These are phyloP conservation scores for Spergularia bocconei DNA, from an alignment of 148 eudicot genomes.

Conservation along the genomic window DNA sequence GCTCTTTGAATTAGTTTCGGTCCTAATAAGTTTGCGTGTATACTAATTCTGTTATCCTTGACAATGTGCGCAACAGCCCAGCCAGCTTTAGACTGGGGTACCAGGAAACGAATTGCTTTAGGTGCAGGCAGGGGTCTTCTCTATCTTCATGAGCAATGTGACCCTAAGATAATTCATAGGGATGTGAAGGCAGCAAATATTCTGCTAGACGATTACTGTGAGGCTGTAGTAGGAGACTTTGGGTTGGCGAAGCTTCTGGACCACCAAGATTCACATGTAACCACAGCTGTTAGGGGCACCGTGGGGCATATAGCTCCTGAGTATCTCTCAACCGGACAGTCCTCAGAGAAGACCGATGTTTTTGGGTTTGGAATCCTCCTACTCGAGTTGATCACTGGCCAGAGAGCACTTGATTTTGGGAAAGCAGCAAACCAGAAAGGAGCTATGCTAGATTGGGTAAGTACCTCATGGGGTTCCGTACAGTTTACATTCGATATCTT, in stretches of 20 bases:
- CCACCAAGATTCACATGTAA: slow-evolving; percentile 76
- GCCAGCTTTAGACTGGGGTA: slow-evolving; percentile 83
- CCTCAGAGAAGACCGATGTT: slow-evolving; percentile 84
- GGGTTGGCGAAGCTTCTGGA: slow-evolving; percentile 84
- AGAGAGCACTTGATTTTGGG: slow-evolving; percentile 72
- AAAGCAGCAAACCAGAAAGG: slow-evolving; percentile 79
- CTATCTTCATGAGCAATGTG: slow-evolving; percentile 97
- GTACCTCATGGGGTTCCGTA: not conserved
- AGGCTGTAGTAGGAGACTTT: slow-evolving; percentile 86
- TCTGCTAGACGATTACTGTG: slow-evolving; percentile 78
- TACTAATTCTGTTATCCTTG: slow-evolving; percentile 9
- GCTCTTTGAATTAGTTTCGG: not conserved
- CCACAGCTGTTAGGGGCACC: slow-evolving; percentile 78
- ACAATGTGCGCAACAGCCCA: slow-evolving; percentile 47
- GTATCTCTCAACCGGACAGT: slow-evolving; percentile 84
- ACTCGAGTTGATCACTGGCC: slow-evolving; percentile 82
- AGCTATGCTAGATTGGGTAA: slow-evolving; percentile 83
- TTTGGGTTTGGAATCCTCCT: slow-evolving; percentile 78
- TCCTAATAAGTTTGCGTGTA: not conserved
- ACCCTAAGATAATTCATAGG: slow-evolving; percentile 93
- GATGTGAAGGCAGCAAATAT: slow-evolving; percentile 99
- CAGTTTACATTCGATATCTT: not conserved
- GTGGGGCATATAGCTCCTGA: slow-evolving; percentile 87
- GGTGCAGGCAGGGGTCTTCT: slow-evolving; percentile 91
- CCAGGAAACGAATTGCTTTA: slow-evolving; percentile 79